These are phyloP conservation scores for Multifurca ochricompacta DNA, from an alignment of 768 basidiomycete genomes.

Conservation along the genomic window DNA sequence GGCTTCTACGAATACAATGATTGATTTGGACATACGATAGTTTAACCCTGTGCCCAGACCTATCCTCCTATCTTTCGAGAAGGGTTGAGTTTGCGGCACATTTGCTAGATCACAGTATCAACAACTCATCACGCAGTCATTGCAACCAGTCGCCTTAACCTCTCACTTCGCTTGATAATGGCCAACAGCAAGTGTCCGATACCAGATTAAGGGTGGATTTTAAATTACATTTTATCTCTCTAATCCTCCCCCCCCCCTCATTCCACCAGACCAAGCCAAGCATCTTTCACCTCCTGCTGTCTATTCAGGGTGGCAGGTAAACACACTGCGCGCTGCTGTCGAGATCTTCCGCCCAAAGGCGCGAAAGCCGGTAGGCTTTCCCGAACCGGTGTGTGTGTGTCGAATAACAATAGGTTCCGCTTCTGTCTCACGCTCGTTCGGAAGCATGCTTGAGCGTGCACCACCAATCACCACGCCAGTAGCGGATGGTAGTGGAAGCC, in stretches of 20 bases:
- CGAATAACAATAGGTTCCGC: constrained; percentile 5
- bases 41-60: neutral
- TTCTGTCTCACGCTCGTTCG: constrained; percentile 3
- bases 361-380: constrained; percentile 8
- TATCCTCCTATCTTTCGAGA: neutral
- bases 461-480: constrained; percentile 14
- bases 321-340: constrained; percentile 12
- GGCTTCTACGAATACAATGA: constrained; percentile 84
- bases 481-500: constrained; percentile 15
- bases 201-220: constrained; percentile 10
- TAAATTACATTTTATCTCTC: constrained; percentile 12
- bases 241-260: neutral
- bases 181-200: constrained; percentile 3
- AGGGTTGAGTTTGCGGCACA: neutral
- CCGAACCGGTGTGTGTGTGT: neutral
- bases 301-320: constrained; percentile 13
- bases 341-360: constrained; percentile 13
- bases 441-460: constrained; percentile 9
- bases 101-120: neutral
- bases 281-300: neutral
- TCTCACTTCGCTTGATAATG: neutral
- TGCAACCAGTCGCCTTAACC: neutral
- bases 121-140: neutral
- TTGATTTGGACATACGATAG: neutral
- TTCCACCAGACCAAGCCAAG: too few species aligned